Conservation (phyloP, 768 basidiomycete genomes). For the Pleurotus ostreatus region DNA sequence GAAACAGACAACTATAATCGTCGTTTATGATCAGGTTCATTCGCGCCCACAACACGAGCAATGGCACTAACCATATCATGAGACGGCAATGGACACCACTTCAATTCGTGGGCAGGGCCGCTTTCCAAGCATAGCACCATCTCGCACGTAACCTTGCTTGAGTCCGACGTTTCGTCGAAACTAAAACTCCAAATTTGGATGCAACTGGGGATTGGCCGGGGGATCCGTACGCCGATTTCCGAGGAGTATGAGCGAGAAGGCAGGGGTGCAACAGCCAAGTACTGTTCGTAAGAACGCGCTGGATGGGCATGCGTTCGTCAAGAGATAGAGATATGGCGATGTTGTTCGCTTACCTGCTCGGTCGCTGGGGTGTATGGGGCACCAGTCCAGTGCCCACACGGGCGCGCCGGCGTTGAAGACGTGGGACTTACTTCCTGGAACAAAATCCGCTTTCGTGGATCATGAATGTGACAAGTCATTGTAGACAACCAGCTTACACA, state of each 20-base stretch:
- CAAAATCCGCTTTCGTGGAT: slow-evolving; percentile 46
- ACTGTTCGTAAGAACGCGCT: slow-evolving; percentile 65
- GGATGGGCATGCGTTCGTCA: neutral
- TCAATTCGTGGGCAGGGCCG: slow-evolving; percentile 76
- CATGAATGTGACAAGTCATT: neutral
- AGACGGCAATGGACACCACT: slow-evolving; percentile 91
- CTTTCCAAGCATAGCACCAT: slow-evolving; percentile 82
- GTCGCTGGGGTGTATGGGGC: slow-evolving; percentile 67
- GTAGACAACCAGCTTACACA: slow-evolving; percentile 48
- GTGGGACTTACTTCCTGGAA: slow-evolving; percentile 55
- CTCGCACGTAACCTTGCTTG: slow-evolving; percentile 66
- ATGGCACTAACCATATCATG: slow-evolving; percentile 46
- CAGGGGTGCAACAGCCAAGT: slow-evolving; percentile 79
- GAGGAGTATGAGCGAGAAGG: slow-evolving; percentile 63
- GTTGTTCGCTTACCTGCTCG: slow-evolving; percentile 55
- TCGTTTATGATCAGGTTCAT: too few species aligned
- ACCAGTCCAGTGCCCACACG: slow-evolving; percentile 93
- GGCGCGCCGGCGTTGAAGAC: slow-evolving; percentile 87
- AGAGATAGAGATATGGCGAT: too few species aligned
- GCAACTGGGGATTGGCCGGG: slow-evolving; percentile 55
- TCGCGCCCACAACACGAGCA: too few species aligned
- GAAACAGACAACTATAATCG: too few species aligned
- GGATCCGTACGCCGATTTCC: slow-evolving; percentile 55
- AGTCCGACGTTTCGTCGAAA: slow-evolving; percentile 17
- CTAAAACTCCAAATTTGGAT: slow-evolving; percentile 84